Evolutionary conservation across 257 asterid genomes (phyloP).

Genomic region (Handroanthus guayacan): DNA sequence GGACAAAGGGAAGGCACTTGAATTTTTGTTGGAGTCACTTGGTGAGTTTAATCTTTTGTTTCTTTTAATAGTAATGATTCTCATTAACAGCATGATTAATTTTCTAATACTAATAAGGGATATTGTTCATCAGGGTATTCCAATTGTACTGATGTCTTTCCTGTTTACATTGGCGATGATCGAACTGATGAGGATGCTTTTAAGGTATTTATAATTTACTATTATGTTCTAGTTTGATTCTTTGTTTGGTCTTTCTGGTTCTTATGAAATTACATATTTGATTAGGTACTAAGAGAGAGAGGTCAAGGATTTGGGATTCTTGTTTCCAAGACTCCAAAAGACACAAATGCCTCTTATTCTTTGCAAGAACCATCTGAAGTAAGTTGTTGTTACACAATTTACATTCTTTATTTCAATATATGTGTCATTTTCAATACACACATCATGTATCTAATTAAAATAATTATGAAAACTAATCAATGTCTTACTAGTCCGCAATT

Average conservation of each 20-base stretch:
- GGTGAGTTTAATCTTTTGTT: conserved; percentile 52
- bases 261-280: not conserved
- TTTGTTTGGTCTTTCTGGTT: conserved; percentile 28
- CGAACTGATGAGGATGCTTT: conserved; percentile 92
- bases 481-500: not conserved
- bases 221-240: not conserved
- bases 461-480: too few species aligned
- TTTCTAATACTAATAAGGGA: not conserved
- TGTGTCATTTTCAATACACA: too few species aligned
- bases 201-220: conserved; percentile 48
- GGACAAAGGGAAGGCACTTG: conserved; percentile 99
- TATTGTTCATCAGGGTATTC: conserved; percentile 59
- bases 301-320: conserved; percentile 90
- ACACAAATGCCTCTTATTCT: conserved; percentile 78
- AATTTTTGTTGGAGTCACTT: conserved; percentile 85
- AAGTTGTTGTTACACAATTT: not conserved
- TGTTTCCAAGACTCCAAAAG: conserved; percentile 82
- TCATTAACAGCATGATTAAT: not conserved
- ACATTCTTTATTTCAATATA: too few species aligned
- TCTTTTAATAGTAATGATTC: too few species aligned
- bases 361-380: conserved; percentile 88
- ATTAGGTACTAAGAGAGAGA: conserved; percentile 58
- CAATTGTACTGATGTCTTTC: conserved; percentile 72
- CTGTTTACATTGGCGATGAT: conserved; percentile 91
- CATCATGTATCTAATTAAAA: too few species aligned